phyloP scores from a whole-genome alignment of 257 asterid species.

The Solanum sejunctum region DNA sequence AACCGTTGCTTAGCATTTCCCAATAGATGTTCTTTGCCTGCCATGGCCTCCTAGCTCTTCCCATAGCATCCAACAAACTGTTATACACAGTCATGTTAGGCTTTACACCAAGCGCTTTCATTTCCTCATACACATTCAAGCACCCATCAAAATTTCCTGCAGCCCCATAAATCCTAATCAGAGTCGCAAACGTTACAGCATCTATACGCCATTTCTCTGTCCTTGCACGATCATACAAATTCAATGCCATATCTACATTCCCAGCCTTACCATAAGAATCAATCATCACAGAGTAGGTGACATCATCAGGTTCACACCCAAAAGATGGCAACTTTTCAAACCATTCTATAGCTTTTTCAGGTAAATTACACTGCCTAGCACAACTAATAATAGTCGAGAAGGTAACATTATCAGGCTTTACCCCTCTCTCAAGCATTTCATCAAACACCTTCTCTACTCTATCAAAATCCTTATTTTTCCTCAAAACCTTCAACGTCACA shows the following conservation, averaged over 20 bases:
- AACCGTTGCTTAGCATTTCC: conserved; percentile 53
- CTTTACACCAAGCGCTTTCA: conserved; percentile 68
- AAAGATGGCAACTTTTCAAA: conserved; percentile 69
- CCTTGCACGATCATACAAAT: conserved; percentile 76
- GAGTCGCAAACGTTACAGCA: conserved; percentile 53
- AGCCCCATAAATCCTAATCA: conserved; percentile 57
- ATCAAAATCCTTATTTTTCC: conserved; percentile 50
- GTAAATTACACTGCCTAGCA: conserved; percentile 61
- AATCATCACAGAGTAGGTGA: conserved; percentile 71
- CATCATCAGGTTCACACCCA: conserved; percentile 59
- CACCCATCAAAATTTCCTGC: conserved; percentile 82
- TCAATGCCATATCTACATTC: conserved; percentile 56
- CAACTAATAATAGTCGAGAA: conserved; percentile 85
- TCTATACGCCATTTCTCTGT: conserved; percentile 77
- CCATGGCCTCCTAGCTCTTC: conserved; percentile 94
- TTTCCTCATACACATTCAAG: conserved; percentile 82
- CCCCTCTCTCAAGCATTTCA: conserved; percentile 59
- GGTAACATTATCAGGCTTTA: conserved; percentile 70
- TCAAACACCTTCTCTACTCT: conserved; percentile 49
- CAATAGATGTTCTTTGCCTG: conserved; percentile 58
- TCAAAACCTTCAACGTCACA: conserved; percentile 64
- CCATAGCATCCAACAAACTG: conserved; percentile 85
- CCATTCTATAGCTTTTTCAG: conserved; percentile 79
- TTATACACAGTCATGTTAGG: conserved; percentile 58
- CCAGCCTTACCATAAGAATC: conserved; percentile 79